A percentile compares a stretch with the other conserved stretches of the same genome.
These are phyloP conservation scores for Xylaria hypoxylon DNA, from an alignment of 2,329 filamentous ascomycete species.

Conservation along the genomic window DNA sequence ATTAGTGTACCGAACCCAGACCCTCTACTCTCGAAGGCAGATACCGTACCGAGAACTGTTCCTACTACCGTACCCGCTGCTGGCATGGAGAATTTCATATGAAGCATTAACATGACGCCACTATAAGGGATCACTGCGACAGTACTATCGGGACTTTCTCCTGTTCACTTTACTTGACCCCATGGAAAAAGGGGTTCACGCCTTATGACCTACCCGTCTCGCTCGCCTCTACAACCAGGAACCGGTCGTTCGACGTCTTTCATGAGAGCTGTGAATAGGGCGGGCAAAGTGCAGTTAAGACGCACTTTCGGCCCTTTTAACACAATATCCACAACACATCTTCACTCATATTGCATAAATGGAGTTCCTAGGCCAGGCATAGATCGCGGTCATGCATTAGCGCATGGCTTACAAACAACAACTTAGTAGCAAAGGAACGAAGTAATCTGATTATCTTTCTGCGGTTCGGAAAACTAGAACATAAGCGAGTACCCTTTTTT, in stretches of 20 bases:
- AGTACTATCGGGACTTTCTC: background rate
- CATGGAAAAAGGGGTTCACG: background rate
- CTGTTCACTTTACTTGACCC: background rate
- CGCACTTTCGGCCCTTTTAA: background rate
- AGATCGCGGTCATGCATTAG: constrained; percentile 31
- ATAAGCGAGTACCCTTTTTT: background rate
- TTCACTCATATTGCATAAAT: constrained; percentile 26
- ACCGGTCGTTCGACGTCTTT: background rate
- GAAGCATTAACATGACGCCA: constrained; percentile 14
- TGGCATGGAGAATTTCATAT: constrained; percentile 49
- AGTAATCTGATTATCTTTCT: constrained; percentile 12
- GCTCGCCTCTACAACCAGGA: background rate
- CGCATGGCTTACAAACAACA: constrained; percentile 24
- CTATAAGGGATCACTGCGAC: background rate
- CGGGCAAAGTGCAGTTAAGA: background rate
- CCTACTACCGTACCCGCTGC: constrained; percentile 42
- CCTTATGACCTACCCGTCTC: background rate
- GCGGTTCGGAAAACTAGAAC: background rate
- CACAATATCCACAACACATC: background rate
- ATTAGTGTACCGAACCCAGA: constrained; percentile 36
- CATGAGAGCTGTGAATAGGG: background rate
- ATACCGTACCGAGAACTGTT: constrained; percentile 39
- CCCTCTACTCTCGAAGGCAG: constrained; percentile 37
- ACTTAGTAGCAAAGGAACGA: background rate
- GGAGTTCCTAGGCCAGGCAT: constrained; percentile 31